phyloP scores from a whole-genome alignment of 2,329 filamentous ascomycete genomes.

The Helminthosporium solani region DNA sequence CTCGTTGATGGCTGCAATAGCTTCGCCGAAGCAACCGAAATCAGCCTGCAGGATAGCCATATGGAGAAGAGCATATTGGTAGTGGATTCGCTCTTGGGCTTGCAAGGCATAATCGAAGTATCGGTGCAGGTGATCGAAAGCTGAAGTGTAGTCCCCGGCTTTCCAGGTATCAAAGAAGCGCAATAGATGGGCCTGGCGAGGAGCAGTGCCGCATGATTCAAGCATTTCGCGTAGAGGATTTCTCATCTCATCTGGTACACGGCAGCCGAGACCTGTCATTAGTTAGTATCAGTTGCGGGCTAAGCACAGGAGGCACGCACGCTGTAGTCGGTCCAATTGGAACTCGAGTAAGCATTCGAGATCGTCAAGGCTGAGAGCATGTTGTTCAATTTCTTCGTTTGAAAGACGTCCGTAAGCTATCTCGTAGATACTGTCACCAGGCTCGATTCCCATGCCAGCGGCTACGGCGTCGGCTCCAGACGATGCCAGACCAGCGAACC shows the following conservation, averaged over 20 bases:
- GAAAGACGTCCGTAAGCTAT: conserved; percentile 54
- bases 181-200: conserved; percentile 75
- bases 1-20: conserved; percentile 91
- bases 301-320: conserved; percentile 46
- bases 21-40: conserved; percentile 88
- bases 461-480: conserved; percentile 61
- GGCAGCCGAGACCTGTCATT: conserved; percentile 66
- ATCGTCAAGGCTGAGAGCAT: conserved; percentile 70
- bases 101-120: conserved; percentile 98
- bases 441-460: conserved; percentile 58
- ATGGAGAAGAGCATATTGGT: conserved; percentile 93
- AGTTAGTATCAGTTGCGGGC: conserved; percentile 1
- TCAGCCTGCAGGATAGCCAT: conserved; percentile 91
- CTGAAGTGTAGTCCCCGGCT: conserved; percentile 83
- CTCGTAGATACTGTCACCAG: conserved; percentile 49
- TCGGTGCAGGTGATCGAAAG: conserved; percentile 86
- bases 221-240: conserved; percentile 69
- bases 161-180: conserved; percentile 91
- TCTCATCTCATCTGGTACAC: conserved; percentile 73
- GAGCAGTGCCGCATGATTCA: conserved; percentile 64
- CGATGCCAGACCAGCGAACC: conserved; percentile 30
- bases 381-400: conserved; percentile 41
- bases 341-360: conserved; percentile 81
- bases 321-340: conserved; percentile 84
- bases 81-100: conserved; percentile 76